Percentiles rank a stretch among this genome's conserved stretches.
Conservation (phyloP, 2,329 filamentous ascomycete species). For the Xylariaceae sp. region DNA sequence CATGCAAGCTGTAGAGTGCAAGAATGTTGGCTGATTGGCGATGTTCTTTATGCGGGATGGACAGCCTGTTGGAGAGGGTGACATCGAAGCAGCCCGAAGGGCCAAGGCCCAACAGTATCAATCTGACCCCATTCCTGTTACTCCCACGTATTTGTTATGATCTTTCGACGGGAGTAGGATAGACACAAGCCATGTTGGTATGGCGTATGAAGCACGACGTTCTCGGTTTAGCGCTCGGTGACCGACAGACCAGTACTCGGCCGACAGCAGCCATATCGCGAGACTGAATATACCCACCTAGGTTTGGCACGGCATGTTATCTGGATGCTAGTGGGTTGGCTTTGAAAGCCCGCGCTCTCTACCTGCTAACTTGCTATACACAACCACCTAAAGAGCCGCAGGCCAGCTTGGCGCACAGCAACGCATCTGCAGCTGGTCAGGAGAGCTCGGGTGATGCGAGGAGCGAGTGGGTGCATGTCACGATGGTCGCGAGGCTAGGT, state of each 20-base stretch:
- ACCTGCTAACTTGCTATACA: not conserved
- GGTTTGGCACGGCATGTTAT: constrained; percentile 1
- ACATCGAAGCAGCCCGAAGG: constrained; percentile 4
- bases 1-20: constrained; percentile 5
- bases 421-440: not conserved
- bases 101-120: too few species aligned
- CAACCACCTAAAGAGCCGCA: not conserved
- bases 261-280: constrained; percentile 3
- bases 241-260: constrained; percentile 8
- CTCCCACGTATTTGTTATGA: not conserved
- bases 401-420: not conserved
- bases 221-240: constrained; percentile 1
- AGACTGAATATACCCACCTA: not conserved
- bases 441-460: not conserved
- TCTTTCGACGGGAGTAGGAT: not conserved
- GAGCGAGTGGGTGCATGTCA: not conserved
- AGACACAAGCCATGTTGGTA: constrained; percentile 3
- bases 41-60: constrained; percentile 15
- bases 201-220: not conserved
- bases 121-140: constrained; percentile 1
- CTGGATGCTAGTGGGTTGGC: not conserved
- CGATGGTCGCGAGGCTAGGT: not conserved
- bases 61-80: constrained; percentile 2
- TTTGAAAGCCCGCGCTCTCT: not conserved
- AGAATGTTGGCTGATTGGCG: constrained; percentile 22